These are phyloP conservation scores for Exophiala calicioides DNA, from an alignment of 2,329 filamentous ascomycete genomes.

Conservation along the genomic window DNA sequence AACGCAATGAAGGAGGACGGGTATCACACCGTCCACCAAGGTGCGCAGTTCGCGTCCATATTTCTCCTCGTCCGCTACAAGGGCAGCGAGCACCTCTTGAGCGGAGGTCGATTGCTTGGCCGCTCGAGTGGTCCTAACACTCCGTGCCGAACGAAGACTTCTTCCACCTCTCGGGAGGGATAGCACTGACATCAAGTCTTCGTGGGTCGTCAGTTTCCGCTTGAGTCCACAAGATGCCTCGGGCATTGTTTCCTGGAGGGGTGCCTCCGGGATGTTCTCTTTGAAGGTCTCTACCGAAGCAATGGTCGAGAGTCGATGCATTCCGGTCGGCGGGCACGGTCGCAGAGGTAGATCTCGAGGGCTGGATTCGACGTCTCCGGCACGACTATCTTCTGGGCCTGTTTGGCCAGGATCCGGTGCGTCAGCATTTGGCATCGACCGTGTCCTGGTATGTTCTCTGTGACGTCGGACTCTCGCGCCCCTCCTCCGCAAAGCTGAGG, in stretches of 20 bases:
- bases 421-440: slow-evolving; percentile 1
- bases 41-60: slow-evolving; percentile 92
- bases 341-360: slow-evolving; percentile 33
- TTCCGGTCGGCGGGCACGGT: slow-evolving; percentile 55
- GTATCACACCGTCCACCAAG: slow-evolving; percentile 90
- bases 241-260: slow-evolving; percentile 34
- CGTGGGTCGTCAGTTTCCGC: slow-evolving; percentile 82
- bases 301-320: slow-evolving; percentile 58
- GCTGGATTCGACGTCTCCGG: not conserved
- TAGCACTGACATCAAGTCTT: slow-evolving; percentile 89
- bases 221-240: slow-evolving; percentile 57
- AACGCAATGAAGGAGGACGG: slow-evolving; percentile 83
- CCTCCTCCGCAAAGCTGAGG: slow-evolving; percentile 33
- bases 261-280: slow-evolving; percentile 33
- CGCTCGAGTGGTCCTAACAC: slow-evolving; percentile 68
- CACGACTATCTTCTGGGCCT: too few species aligned
- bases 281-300: slow-evolving; percentile 56
- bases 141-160: slow-evolving; percentile 74
- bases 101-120: slow-evolving; percentile 59
- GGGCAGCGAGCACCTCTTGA: slow-evolving; percentile 76
- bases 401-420: not conserved
- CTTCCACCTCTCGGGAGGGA: slow-evolving; percentile 65
- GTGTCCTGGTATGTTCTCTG: slow-evolving; percentile 16
- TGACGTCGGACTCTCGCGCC: slow-evolving; percentile 25
- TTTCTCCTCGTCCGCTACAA: slow-evolving; percentile 78